phyloP scores from a whole-genome alignment of 129 eudicot genomes.

The Silybum marianum region DNA sequence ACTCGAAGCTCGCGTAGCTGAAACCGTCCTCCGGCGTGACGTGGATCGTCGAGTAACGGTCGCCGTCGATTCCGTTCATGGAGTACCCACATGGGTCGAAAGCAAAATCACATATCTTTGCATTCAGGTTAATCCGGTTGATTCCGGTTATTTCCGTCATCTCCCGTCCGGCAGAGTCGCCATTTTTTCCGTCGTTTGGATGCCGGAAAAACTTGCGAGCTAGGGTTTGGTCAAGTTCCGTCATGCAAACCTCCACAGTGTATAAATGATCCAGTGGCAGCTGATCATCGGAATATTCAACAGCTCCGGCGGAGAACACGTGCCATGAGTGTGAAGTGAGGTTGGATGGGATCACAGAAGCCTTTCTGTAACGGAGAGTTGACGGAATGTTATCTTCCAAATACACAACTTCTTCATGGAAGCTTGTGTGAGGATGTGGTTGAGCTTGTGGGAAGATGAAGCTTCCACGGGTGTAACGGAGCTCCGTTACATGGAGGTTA shows the following conservation, averaged over 20 bases:
- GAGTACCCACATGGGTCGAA: conserved; percentile 93
- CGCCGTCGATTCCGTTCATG: conserved; percentile 71
- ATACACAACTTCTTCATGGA: conserved; percentile 60
- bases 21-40: conserved; percentile 92
- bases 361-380: conserved; percentile 46
- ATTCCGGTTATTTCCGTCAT: conserved; percentile 71
- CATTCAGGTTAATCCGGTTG: conserved; percentile 48
- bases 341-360: conserved; percentile 67
- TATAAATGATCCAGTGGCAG: conserved; percentile 14
- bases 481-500: conserved; percentile 40
- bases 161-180: conserved; percentile 65
- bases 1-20: conserved; percentile 84
- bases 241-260: conserved; percentile 85
- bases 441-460: conserved; percentile 75
- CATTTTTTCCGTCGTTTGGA: conserved; percentile 58
- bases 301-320: conserved; percentile 55
- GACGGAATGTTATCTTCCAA: conserved; percentile 53
- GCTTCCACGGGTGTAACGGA: conserved; percentile 81
- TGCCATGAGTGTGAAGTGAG: conserved; percentile 68
- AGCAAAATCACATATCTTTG: conserved; percentile 71
- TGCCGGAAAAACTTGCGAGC: conserved; percentile 75
- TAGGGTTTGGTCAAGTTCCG: conserved; percentile 64
- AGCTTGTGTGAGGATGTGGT: conserved; percentile 74
- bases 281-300: neutral
- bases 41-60: conserved; percentile 78